phyloP scores from a whole-genome alignment of 495 filamentous ascomycete genomes.

The Penicillium argentinense region DNA sequence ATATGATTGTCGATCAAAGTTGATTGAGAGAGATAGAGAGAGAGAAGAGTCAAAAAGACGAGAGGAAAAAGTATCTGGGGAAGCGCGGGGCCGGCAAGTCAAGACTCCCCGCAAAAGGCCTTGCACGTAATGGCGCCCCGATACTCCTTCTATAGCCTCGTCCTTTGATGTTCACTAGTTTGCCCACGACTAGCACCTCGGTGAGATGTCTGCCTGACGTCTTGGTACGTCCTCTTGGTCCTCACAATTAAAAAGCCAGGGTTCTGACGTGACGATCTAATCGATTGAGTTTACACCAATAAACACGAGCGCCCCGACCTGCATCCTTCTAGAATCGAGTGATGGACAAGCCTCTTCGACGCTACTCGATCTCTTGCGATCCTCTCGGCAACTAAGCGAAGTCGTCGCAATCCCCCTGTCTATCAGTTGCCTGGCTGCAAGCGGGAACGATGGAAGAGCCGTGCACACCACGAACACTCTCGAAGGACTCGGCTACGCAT shows the following conservation, averaged over 20 bases:
- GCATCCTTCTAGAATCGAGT: slow-evolving; percentile 10
- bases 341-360: background rate
- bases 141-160: slow-evolving; percentile 10
- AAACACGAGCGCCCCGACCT: slow-evolving; percentile 1
- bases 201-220: slow-evolving; percentile 11
- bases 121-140: slow-evolving; percentile 12
- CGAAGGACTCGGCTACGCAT: no score
- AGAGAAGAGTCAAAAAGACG: background rate
- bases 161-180: background rate
- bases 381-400: slow-evolving; percentile 16
- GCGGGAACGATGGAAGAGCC: slow-evolving; percentile 7
- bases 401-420: slow-evolving; percentile 9
- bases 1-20: background rate
- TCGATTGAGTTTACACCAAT: background rate
- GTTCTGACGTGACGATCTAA: no score
- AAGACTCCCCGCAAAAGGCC: slow-evolving; percentile 21
- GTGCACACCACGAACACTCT: no score
- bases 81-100: slow-evolving; percentile 16
- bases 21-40: background rate
- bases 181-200: background rate
- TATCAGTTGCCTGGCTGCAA: slow-evolving; percentile 3
- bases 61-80: slow-evolving; percentile 19
- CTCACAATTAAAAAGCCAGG: background rate
- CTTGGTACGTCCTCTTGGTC: background rate
- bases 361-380: no score